These are phyloP conservation scores for Neurospora cerealis DNA, from an alignment of 495 filamentous ascomycete genomes.

Conservation along the genomic window DNA sequence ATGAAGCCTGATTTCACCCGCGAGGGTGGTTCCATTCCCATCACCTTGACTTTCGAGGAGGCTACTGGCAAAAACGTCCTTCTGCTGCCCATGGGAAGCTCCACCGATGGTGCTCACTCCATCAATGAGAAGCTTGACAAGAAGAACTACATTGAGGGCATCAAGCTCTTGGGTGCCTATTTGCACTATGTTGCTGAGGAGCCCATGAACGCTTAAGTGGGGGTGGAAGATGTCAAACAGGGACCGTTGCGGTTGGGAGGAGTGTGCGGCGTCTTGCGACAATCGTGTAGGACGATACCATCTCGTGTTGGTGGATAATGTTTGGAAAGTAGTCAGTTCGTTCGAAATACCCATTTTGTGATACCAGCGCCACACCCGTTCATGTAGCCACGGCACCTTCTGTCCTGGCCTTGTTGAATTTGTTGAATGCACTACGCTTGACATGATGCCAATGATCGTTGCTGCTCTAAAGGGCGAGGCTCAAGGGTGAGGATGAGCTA, in stretches of 20 bases:
- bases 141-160: constrained; percentile 97
- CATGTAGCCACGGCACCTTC: background rate
- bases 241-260: background rate
- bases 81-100: constrained; percentile 91
- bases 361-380: background rate
- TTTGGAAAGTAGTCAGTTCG: background rate
- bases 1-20: constrained; percentile 91
- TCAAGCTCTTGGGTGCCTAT: constrained; percentile 88
- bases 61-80: constrained; percentile 98
- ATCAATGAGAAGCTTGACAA: constrained; percentile 98
- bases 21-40: constrained; percentile 93
- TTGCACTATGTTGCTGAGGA: constrained; percentile 95
- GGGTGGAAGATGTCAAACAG: too few species aligned
- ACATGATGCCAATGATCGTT: background rate
- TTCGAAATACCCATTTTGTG: background rate
- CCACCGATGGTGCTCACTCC: constrained; percentile 90
- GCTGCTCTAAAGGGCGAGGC: background rate
- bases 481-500: background rate
- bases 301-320: background rate
- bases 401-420: background rate
- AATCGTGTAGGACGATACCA: background rate
- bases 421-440: background rate
- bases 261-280: background rate
- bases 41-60: constrained; percentile 95
- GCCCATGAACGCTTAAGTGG: constrained; percentile 36